Conservation (phyloP, 495 filamentous ascomycete genomes). For the Neurospora hispaniola region DNA sequence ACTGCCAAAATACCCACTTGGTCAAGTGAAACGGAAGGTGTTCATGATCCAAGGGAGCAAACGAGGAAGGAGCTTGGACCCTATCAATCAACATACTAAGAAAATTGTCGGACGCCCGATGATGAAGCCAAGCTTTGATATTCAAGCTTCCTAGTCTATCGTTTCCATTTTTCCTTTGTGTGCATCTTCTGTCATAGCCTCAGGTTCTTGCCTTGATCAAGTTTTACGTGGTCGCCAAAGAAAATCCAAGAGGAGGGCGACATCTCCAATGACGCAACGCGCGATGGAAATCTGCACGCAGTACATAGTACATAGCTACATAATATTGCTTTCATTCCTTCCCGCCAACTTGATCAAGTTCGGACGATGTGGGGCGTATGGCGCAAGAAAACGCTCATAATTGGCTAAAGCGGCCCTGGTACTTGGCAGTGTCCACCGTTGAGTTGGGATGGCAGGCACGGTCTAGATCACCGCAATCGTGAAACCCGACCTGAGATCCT, state of each 20-base stretch:
- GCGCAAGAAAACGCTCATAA: background rate
- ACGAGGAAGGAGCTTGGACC: background rate
- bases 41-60: background rate
- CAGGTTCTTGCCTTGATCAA: background rate
- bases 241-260: background rate
- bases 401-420: background rate
- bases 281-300: background rate
- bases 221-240: background rate
- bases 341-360: background rate
- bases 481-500: background rate
- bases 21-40: background rate
- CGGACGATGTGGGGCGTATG: background rate
- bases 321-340: background rate
- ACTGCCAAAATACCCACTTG: background rate
- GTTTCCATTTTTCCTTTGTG: background rate
- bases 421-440: background rate
- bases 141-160: background rate
- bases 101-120: background rate
- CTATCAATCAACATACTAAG: background rate
- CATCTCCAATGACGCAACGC: background rate
- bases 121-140: background rate
- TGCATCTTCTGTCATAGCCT: background rate
- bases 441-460: background rate
- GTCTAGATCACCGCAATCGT: background rate
- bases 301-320: too few species aligned